phyloP scores from a whole-genome alignment of 495 filamentous ascomycete genomes.

The Tuber borchii region DNA sequence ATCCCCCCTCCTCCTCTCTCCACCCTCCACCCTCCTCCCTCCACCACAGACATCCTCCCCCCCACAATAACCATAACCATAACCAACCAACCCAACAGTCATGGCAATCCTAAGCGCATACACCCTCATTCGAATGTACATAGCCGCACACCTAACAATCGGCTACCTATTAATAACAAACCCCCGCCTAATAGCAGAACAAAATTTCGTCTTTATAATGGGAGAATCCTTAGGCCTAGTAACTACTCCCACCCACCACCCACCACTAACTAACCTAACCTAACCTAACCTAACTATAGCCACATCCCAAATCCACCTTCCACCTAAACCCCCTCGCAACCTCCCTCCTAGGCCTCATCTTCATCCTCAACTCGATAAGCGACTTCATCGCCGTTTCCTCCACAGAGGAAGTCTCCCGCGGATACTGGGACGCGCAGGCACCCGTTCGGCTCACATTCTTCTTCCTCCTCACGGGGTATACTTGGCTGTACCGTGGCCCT shows the following conservation, averaged over 20 bases:
- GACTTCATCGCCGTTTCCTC: constrained; percentile 27
- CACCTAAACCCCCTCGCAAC: constrained; percentile 34
- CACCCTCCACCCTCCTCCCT: too few species aligned
- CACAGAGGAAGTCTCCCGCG: constrained; percentile 29
- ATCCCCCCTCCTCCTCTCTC: neutral
- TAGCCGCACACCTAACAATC: constrained; percentile 18
- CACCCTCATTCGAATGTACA: constrained; percentile 30
- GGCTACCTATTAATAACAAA: constrained; percentile 25
- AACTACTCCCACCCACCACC: too few species aligned
- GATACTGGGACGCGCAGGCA: constrained; percentile 39
- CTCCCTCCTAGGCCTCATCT: constrained; percentile 33
- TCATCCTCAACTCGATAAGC: constrained; percentile 33
- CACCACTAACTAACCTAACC: too few species aligned
- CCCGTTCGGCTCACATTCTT: constrained; percentile 43
- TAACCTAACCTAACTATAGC: constrained; percentile 28
- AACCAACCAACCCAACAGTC: neutral
- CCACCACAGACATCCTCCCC: neutral
- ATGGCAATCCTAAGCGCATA: constrained; percentile 34
- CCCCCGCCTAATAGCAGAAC: constrained; percentile 20
- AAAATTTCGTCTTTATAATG: constrained; percentile 27
- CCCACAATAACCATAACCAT: neutral
- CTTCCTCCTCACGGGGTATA: constrained; percentile 24
- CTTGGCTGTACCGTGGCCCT: constrained; percentile 35
- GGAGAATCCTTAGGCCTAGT: constrained; percentile 40
- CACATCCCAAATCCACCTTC: constrained; percentile 29